These are phyloP conservation scores for Cystobasidium onofrii DNA, from an alignment of 768 basidiomycete genomes.

Conservation along the genomic window DNA sequence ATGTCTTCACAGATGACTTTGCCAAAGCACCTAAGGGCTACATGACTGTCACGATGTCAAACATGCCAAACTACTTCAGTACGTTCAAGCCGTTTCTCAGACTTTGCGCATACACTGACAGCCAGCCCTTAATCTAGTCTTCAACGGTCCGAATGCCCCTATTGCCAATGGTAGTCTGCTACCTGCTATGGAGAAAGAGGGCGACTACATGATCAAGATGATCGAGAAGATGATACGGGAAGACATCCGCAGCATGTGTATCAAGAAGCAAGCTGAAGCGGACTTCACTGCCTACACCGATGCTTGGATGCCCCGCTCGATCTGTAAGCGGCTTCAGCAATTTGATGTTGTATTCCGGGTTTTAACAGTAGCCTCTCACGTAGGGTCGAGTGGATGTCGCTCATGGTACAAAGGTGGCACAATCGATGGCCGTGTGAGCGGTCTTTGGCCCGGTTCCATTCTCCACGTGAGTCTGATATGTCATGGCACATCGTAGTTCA, in stretches of 20 bases:
- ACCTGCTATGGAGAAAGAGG: slow-evolving; percentile 30
- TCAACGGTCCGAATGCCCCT: slow-evolving; percentile 30
- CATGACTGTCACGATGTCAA: slow-evolving; percentile 25
- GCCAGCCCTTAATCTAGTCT: neutral
- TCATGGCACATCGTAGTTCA: too few relatives aligned
- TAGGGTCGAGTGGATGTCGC: slow-evolving; percentile 18
- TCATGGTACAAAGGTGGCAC: slow-evolving; percentile 31
- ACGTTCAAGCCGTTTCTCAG: too few relatives aligned
- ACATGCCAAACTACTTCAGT: slow-evolving; percentile 32
- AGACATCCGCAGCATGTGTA: slow-evolving; percentile 24
- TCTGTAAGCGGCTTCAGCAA: neutral
- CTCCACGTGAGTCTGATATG: neutral
- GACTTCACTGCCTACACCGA: slow-evolving; percentile 16
- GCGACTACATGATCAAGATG: slow-evolving; percentile 31
- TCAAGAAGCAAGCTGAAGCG: slow-evolving; percentile 23
- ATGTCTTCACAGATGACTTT: slow-evolving; percentile 12
- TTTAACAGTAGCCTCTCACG: neutral
- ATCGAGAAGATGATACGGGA: slow-evolving; percentile 25
- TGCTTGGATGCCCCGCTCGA: slow-evolving; percentile 28
- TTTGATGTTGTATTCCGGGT: neutral
- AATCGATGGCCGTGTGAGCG: slow-evolving; percentile 14
- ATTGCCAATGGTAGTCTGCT: slow-evolving; percentile 24
- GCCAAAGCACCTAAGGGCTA: slow-evolving; percentile 20
- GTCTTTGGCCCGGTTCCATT: slow-evolving; percentile 6
- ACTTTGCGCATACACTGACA: too few relatives aligned